These are phyloP conservation scores for Didymella segeticola DNA, from an alignment of 2,329 filamentous ascomycete genomes.

Conservation along the genomic window DNA sequence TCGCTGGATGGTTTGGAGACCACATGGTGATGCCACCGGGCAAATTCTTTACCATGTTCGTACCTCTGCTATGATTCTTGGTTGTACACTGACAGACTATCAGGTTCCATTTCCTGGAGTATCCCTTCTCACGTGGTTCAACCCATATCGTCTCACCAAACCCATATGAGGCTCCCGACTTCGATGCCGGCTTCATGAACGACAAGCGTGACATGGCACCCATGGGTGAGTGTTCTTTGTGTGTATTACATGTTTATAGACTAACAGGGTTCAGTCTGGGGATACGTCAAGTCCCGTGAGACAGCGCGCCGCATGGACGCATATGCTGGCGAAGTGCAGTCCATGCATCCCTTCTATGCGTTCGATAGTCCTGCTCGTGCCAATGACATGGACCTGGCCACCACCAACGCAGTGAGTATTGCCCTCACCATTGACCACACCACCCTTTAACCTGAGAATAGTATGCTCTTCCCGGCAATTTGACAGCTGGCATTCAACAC, in stretches of 20 bases:
- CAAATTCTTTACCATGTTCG: constrained; percentile 77
- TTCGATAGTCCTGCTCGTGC: constrained; percentile 74
- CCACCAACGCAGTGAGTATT: constrained; percentile 65
- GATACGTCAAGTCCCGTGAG: constrained; percentile 82
- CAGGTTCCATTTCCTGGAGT: constrained; percentile 77
- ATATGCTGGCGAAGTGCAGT: constrained; percentile 73
- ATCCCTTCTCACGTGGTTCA: constrained; percentile 75
- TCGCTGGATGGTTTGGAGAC: constrained; percentile 61
- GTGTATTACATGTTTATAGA: not conserved
- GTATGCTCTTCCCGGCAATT: constrained; percentile 75
- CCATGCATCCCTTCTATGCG: constrained; percentile 73
- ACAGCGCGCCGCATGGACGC: constrained; percentile 79
- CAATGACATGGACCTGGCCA: constrained; percentile 75
- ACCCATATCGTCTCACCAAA: constrained; percentile 75
- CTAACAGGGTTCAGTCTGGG: constrained; percentile 64
- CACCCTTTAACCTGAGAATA: constrained; percentile 9
- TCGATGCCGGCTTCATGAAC: constrained; percentile 85
- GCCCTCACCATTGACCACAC: not conserved
- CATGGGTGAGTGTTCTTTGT: constrained; percentile 44
- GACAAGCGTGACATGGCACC: constrained; percentile 84
- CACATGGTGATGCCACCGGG: constrained; percentile 71
- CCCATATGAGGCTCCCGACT: constrained; percentile 77
- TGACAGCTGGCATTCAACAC: constrained; percentile 75
- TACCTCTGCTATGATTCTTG: too few relatives aligned
- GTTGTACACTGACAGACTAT: not conserved